These are phyloP conservation scores for Acer campestre DNA, from an alignment of 345 rosid genomes.

Conservation along the genomic window DNA sequence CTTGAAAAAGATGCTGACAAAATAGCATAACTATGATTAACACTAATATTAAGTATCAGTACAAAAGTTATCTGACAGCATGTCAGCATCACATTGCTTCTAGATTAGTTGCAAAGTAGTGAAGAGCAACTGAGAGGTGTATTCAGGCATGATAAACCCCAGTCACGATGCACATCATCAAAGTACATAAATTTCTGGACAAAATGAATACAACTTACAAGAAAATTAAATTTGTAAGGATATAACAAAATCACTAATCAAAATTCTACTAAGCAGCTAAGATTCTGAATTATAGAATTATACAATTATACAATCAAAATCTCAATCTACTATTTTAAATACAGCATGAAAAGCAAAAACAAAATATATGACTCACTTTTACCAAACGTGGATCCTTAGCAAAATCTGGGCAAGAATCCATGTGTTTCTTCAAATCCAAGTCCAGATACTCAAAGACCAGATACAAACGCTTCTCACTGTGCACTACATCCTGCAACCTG, in stretches of 20 bases:
- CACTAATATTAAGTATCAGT: background rate
- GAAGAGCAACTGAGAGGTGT: background rate
- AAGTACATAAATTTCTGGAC: background rate
- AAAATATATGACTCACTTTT: constrained; percentile 61
- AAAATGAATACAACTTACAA: background rate
- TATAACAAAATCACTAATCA: background rate
- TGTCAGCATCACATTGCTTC: background rate
- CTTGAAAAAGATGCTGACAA: background rate
- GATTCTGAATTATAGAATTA: background rate
- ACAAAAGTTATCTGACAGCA: background rate
- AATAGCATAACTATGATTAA: background rate
- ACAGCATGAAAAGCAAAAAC: constrained; percentile 8
- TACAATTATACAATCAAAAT: background rate
- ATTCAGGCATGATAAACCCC: background rate
- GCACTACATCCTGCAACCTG: constrained; percentile 99
- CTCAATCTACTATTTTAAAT: background rate
- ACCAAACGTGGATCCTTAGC: constrained; percentile 74
- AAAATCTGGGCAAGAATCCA: constrained; percentile 94
- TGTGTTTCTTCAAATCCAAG: constrained; percentile 96
- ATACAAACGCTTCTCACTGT: constrained; percentile 91
- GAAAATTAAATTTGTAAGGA: background rate
- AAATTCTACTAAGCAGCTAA: background rate
- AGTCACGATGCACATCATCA: background rate
- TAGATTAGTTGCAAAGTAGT: constrained; percentile 1
- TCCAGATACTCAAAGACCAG: constrained; percentile 97